phyloP scores from a whole-genome alignment of 306 rosid species.

The Morella rubra region DNA sequence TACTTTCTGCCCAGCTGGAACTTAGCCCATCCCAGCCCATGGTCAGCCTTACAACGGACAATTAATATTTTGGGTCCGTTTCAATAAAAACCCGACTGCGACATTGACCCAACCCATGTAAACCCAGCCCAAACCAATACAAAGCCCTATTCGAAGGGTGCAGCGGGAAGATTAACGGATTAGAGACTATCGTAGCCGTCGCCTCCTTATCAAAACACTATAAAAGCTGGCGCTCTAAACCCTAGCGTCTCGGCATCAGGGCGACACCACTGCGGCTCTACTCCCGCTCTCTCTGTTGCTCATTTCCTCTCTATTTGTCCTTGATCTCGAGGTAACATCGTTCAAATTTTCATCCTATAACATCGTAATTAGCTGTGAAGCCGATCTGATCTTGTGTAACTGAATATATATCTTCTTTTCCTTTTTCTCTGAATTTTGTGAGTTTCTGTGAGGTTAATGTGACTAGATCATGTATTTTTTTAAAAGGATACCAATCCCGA shows the following conservation, averaged over 20 bases:
- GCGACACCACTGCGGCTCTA: neutral
- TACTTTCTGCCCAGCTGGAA: too few species aligned
- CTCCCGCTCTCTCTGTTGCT: neutral
- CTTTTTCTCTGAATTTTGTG: neutral
- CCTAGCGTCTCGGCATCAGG: neutral
- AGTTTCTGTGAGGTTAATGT: neutral
- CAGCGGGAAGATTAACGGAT: constrained; percentile 6
- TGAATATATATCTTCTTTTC: neutral
- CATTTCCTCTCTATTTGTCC: neutral
- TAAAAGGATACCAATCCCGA: neutral
- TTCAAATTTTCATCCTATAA: neutral
- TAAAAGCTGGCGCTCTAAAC: neutral
- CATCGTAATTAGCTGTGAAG: neutral
- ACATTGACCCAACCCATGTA: neutral
- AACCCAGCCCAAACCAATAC: neutral
- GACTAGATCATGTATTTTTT: neutral
- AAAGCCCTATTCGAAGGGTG: neutral
- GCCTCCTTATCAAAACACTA: neutral
- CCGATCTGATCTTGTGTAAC: neutral
- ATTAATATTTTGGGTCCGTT: too few species aligned
- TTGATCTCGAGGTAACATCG: constrained; percentile 21
- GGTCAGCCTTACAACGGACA: too few species aligned
- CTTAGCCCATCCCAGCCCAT: too few species aligned
- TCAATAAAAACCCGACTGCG: too few species aligned
- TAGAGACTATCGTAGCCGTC: constrained; percentile 15